phyloP scores from a whole-genome alignment of 805 yeast genomes.

The Saccharomycopsis sp. region DNA sequence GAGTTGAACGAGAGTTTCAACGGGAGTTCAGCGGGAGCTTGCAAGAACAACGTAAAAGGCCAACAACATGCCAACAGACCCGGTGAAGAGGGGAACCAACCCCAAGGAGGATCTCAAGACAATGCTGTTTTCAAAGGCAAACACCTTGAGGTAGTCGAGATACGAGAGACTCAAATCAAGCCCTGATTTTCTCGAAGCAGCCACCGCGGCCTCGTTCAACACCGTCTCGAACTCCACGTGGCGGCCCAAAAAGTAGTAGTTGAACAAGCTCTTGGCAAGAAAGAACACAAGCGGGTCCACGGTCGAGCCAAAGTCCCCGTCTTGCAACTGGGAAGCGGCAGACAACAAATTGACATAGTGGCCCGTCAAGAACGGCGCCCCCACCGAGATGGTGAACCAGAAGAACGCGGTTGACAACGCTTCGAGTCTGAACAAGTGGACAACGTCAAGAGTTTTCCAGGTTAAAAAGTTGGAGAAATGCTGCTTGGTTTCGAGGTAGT shows the following conservation, averaged over 20 bases:
- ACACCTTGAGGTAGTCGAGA: constrained; percentile 16
- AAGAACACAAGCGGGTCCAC: constrained; percentile 50
- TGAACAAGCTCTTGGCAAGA: constrained; percentile 36
- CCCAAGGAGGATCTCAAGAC: constrained; percentile 28
- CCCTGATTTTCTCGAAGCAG: constrained; percentile 25
- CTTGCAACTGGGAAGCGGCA: constrained; percentile 25
- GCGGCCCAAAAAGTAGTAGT: constrained; percentile 29
- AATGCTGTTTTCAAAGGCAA: constrained; percentile 22
- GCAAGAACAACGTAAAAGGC: constrained; percentile 35
- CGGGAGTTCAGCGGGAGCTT: too few relatives aligned
- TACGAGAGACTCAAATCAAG: too few relatives aligned
- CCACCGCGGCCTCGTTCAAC: constrained; percentile 25
- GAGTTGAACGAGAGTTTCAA: too few relatives aligned
- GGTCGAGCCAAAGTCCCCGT: constrained; percentile 14
- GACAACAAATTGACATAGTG: constrained; percentile 19
- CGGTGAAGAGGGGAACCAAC: constrained; percentile 27
- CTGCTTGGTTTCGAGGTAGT: neutral
- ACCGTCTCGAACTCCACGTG: constrained; percentile 25
- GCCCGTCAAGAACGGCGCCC: neutral
- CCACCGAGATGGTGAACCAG: constrained; percentile 22
- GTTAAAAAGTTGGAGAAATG: constrained; percentile 11
- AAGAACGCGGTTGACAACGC: constrained; percentile 21
- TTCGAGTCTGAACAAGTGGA: constrained; percentile 22
- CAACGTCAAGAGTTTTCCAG: too few relatives aligned
- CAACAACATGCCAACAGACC: constrained; percentile 26